Base-by-base conservation (phyloP, 305 asterid species). In the Fraxinus sp. region DNA sequence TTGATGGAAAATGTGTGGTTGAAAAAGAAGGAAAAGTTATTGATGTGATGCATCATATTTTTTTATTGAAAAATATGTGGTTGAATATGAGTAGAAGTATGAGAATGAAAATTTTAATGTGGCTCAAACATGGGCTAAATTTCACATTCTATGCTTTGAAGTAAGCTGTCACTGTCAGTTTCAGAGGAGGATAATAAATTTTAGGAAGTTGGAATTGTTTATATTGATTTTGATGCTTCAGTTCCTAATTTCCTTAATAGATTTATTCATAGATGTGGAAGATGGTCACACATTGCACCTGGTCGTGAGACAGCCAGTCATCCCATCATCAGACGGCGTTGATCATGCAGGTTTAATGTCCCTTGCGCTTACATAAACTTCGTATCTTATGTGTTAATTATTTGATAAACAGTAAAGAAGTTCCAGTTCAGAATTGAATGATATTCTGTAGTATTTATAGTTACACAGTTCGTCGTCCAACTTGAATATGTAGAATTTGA, bases 201-300 rank as follows among this genome's bases (percentile, higher is more conserved):
- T 76, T 75, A 46, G 74, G 59, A 55, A 46, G 49, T 85, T 79
- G 37, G 7, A 64, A 28, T 72, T 39, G 26, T 75, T 64, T 32
- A 57, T 32, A 6, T 20, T 78, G 76, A 75, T 83, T 46, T 46
- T 84, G 85, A 70, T 85, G 83, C 52, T 80, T 76, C 85, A 55
- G 88, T 86, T 92, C 93, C 96, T 92, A 32, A 32, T 32, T 32
- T 32, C 33, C 33, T 32, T 93, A 80, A 92, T 85, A 20, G 83
- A 81, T 83, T 41, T 78, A 64, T 37, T 66, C 83, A 78, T 86
- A 96, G 99, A 96, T 62, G 99, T 96, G 81, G 99, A 96, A 91
- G 99, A 96, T 85, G 99, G 99, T 75, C 99, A 96, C 88, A 94
- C 99, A 33, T 87, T 96, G 83, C 99, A 96, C 90, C 86, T 96